These are phyloP conservation scores for Mrakia blollopis DNA, from an alignment of 768 basidiomycete species.

Conservation along the genomic window DNA sequence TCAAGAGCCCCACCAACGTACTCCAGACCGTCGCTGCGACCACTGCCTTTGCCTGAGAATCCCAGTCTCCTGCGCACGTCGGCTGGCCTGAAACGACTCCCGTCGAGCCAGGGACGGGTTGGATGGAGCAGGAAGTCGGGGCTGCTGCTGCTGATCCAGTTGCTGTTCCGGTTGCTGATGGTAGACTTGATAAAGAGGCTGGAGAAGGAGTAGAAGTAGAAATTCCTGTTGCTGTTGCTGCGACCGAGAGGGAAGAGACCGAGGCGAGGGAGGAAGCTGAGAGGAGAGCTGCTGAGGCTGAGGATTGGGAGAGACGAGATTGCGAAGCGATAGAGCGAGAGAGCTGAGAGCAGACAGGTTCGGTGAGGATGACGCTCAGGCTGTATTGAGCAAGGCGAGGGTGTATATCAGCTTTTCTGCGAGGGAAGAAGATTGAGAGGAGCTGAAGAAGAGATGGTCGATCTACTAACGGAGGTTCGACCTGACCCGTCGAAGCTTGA, in stretches of 20 bases:
- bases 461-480: not conserved
- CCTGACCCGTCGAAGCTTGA: constrained; percentile 7
- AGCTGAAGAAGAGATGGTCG: not conserved
- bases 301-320: not conserved
- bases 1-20: not conserved
- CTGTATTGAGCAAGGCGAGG: not conserved
- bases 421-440: not conserved
- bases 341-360: constrained; percentile 4
- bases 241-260: not conserved
- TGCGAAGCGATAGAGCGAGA: not conserved
- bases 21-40: constrained; percentile 9
- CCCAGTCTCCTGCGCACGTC: constrained; percentile 24
- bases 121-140: not conserved
- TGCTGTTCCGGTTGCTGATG: not conserved
- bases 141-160: not conserved
- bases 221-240: not conserved
- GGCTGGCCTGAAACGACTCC: not conserved
- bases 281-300: too few relatives aligned
- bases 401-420: not conserved
- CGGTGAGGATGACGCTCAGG: constrained; percentile 14
- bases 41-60: constrained; percentile 4
- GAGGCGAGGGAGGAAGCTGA: not conserved
- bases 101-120: not conserved
- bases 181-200: not conserved
- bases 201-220: not conserved